Base-by-base conservation (phyloP, 148 eudicot species). In the Tetragonia tetragonoides region DNA sequence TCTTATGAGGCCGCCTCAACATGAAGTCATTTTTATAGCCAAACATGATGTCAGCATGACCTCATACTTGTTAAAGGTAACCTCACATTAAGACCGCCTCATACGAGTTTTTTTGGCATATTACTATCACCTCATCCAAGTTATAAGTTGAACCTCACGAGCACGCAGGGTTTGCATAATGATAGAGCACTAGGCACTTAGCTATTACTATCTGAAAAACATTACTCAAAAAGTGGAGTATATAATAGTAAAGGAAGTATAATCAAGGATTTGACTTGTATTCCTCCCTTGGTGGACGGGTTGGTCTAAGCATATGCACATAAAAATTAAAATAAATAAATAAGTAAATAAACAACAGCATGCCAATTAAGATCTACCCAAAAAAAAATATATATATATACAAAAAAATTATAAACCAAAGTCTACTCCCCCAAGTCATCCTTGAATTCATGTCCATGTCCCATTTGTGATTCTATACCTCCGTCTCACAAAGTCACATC, bases 351-450 rank as follows among this genome's bases (percentile, higher is more conserved):
- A 34, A 7, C 24, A 21, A 0, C 15, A 40, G 12, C 6, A 9
- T 53, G 57, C 57, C 57, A 53, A 4, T 18, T 5, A 41, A 18
- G 21, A 41, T 41, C 49, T 41, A 5, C 73, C 24, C 51, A 7
- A 15, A 17, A 49, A 49, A 34, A 28, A 12, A n/a, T 15, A 39
- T 34, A 68, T 20, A 3, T 21, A 7, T 12, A 24, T 57, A 42
- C 7, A 11, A 28, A 4, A 7, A 20, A 59, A 62, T 63, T 17
- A 12, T 51, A 54, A 72, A 64, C 37, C 63, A 68, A 78, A 78
- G 85, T 82, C 81, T 75, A 78, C 85, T 70, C 79, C n/a, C 78
- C 40, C 4, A 69, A 82, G 81, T 82, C 85, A 78, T 78, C 78
- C 42, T 15, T 44, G 49, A 28, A 28, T 28, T 49, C 79, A 73